Percentiles rank a stretch among this genome's conserved stretches.
These are phyloP conservation scores for Trypanosoma vivax DNA, from an alignment of 208 protist species.

Conservation along the genomic window DNA sequence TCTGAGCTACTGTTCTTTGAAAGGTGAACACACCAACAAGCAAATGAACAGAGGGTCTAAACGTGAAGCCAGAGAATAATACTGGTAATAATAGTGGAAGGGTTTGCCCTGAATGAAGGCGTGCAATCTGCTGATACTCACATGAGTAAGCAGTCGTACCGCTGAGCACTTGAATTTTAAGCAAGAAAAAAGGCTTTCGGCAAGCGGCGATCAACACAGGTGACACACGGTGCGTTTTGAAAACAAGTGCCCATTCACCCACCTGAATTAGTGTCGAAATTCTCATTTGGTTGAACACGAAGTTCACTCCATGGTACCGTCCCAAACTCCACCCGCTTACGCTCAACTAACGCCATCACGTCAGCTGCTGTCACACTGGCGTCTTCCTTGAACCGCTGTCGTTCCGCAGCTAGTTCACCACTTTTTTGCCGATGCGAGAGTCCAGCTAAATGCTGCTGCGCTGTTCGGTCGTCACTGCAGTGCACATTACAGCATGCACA, in stretches of 20 bases:
- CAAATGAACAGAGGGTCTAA: too few relatives aligned
- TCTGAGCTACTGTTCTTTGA: too few relatives aligned
- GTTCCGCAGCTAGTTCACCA: conserved; percentile 50
- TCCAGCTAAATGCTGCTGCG: conserved; percentile 49
- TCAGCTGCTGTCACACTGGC: conserved; percentile 57
- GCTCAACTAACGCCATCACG: conserved; percentile 59
- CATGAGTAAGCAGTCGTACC: too few relatives aligned
- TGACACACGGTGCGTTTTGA: too few relatives aligned
- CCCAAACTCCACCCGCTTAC: conserved; percentile 47
- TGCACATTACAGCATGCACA: conserved; percentile 58
- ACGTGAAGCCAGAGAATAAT: too few relatives aligned
- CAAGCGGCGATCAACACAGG: too few relatives aligned
- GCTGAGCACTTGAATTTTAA: too few relatives aligned
- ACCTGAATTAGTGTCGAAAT: neutral
- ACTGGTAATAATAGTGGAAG: too few relatives aligned
- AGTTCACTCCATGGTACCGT: conserved; percentile 44
- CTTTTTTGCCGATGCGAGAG: conserved; percentile 65
- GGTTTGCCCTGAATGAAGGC: too few relatives aligned
- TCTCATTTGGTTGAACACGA: conserved; percentile 10
- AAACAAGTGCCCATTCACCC: neutral
- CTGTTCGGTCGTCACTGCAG: conserved; percentile 51
- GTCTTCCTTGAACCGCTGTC: conserved; percentile 56
- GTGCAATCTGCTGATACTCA: too few relatives aligned
- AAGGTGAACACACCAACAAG: too few relatives aligned
- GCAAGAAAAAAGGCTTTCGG: too few relatives aligned